These are phyloP conservation scores for Picochlorum sp. DNA, from an alignment of 139 green algal genomes.

Conservation along the genomic window DNA sequence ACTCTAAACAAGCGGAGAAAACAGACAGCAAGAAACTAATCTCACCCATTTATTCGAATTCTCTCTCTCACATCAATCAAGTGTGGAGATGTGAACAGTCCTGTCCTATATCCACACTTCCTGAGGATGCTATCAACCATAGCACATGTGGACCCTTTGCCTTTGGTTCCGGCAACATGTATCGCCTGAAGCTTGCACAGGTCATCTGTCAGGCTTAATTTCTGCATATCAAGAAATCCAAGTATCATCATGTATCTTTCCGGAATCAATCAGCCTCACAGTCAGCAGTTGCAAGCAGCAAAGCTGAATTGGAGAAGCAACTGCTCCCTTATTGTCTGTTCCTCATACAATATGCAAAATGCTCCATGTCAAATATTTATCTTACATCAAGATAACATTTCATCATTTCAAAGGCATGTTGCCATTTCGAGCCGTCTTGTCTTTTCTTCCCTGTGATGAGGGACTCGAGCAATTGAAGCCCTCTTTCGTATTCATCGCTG, in stretches of 20 bases:
- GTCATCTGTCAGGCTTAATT: slow-evolving; percentile 41
- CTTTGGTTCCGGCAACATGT: slow-evolving; percentile 86
- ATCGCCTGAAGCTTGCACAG: slow-evolving; percentile 62
- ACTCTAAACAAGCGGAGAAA: neutral
- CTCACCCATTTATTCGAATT: slow-evolving; percentile 65
- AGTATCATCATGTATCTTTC: neutral
- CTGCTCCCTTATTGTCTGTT: neutral
- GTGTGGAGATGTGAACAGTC: slow-evolving; percentile 83
- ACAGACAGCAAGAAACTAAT: neutral
- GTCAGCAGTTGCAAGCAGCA: no score
- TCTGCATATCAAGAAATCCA: slow-evolving; percentile 23
- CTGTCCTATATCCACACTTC: slow-evolving; percentile 61
- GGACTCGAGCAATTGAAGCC: slow-evolving; percentile 32
- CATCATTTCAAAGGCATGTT: slow-evolving; percentile 63
- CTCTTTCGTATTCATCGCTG: slow-evolving; percentile 26
- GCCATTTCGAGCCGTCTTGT: slow-evolving; percentile 40
- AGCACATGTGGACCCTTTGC: slow-evolving; percentile 83
- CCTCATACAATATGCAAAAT: no score
- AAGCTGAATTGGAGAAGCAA: neutral
- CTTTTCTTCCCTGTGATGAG: slow-evolving; percentile 54
- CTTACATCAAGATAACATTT: slow-evolving; percentile 56
- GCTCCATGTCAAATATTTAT: neutral
- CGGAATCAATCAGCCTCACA: neutral
- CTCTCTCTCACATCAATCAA: slow-evolving; percentile 78
- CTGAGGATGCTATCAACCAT: slow-evolving; percentile 78